A percentile compares a stretch with the other conserved stretches of the same genome.
Evolutionary conservation across 2,329 filamentous ascomycete genomes (phyloP).

Genomic region (Graphilbum sp.): DNA sequence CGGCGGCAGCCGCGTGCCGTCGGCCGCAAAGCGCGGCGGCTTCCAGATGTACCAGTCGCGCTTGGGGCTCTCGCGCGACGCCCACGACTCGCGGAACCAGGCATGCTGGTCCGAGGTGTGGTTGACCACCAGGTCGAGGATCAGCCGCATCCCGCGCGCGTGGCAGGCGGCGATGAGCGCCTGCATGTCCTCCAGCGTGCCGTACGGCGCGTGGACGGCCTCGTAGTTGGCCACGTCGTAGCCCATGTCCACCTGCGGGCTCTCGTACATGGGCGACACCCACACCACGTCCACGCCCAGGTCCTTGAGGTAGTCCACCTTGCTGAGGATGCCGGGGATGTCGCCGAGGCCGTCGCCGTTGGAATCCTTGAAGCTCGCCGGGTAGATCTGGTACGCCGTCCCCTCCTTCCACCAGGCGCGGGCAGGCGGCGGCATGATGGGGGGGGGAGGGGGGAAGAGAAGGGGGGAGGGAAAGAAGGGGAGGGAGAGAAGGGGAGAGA

Average conservation of each 20-base stretch:
- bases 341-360: slow-evolving; percentile 49
- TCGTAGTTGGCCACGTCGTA: slow-evolving; percentile 53
- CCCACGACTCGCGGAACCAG: slow-evolving; percentile 54
- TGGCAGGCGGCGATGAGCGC: slow-evolving; percentile 42
- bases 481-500: background rate
- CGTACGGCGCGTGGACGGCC: slow-evolving; percentile 35
- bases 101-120: slow-evolving; percentile 57
- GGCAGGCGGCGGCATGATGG: background rate
- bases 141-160: slow-evolving; percentile 33
- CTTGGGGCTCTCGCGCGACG: slow-evolving; percentile 44
- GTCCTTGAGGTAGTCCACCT: slow-evolving; percentile 46
- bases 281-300: slow-evolving; percentile 48
- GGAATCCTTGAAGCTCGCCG: slow-evolving; percentile 40
- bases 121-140: slow-evolving; percentile 64
- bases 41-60: slow-evolving; percentile 35
- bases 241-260: slow-evolving; percentile 40
- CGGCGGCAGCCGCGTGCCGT: slow-evolving; percentile 49
- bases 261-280: slow-evolving; percentile 35
- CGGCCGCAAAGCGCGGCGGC: slow-evolving; percentile 24
- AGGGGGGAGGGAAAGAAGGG: background rate
- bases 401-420: slow-evolving; percentile 11
- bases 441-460: background rate
- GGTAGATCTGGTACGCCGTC: slow-evolving; percentile 25
- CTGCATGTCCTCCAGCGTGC: slow-evolving; percentile 49
- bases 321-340: slow-evolving; percentile 45